phyloP scores from a whole-genome alignment of 306 rosid species.

The Corylus americana region DNA sequence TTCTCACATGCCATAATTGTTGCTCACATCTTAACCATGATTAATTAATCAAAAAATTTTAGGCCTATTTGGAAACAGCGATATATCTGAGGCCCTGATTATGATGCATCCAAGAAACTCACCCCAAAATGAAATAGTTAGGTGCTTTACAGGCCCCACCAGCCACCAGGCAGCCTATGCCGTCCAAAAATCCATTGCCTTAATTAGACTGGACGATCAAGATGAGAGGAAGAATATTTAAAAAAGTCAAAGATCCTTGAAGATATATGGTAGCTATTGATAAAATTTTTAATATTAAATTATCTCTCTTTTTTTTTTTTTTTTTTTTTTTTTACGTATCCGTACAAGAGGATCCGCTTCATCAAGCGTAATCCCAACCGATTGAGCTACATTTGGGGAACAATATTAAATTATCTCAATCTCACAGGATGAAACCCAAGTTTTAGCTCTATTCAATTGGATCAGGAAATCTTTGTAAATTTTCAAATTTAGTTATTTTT shows the following conservation, averaged over 20 bases:
- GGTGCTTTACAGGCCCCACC: slow-evolving; percentile 5
- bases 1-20: slow-evolving; percentile 30
- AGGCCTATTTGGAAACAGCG: neutral
- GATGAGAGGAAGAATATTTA: neutral
- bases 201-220: neutral
- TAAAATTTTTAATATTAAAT: no score
- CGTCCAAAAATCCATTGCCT: neutral
- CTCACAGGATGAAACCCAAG: no score
- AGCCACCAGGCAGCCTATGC: neutral
- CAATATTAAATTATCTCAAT: no score
- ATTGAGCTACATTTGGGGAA: accelerated
- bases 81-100: slow-evolving; percentile 9
- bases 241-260: no score
- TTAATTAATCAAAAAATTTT: neutral
- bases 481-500: no score
- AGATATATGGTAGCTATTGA: no score
- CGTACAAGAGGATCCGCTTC: no score
- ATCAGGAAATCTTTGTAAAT: no score
- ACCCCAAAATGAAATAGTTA: neutral
- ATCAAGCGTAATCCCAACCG: no score
- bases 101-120: slow-evolving; percentile 17
- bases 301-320: no score
- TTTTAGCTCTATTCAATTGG: no score
- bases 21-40: slow-evolving; percentile 33
- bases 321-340: no score